Percentiles rank a stretch among this genome's conserved stretches.
These are phyloP conservation scores for Leccinum boreale DNA, from an alignment of 768 basidiomycete species.

Conservation along the genomic window DNA sequence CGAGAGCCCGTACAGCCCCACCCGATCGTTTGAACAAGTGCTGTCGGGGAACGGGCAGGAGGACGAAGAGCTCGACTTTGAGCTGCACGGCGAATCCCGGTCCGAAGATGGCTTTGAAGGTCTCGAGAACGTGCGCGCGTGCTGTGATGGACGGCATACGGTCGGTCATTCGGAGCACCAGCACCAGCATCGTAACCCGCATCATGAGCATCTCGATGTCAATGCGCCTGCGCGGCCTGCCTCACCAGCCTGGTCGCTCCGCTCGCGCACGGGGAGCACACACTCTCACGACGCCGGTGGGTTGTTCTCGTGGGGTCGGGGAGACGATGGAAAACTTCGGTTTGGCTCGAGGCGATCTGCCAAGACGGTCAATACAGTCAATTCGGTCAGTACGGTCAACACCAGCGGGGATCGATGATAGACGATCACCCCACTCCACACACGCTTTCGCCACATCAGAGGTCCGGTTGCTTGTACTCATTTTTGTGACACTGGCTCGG, in stretches of 20 bases:
- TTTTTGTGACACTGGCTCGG: slow-evolving; percentile 3
- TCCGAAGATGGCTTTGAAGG: slow-evolving; percentile 87
- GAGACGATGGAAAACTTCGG: slow-evolving; percentile 62
- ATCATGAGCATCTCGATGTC: slow-evolving; percentile 56
- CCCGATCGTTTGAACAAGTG: slow-evolving; percentile 63
- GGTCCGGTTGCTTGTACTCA: slow-evolving; percentile 5
- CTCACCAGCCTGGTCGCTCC: slow-evolving; percentile 85
- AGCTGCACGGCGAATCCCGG: slow-evolving; percentile 69
- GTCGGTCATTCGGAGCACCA: slow-evolving; percentile 48
- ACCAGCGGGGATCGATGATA: slow-evolving; percentile 25
- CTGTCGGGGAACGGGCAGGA: slow-evolving; percentile 33
- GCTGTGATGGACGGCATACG: slow-evolving; percentile 87
- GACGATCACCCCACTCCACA: neutral
- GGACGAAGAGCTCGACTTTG: slow-evolving; percentile 74
- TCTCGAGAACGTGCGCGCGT: slow-evolving; percentile 91
- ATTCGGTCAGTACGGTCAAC: slow-evolving; percentile 10
- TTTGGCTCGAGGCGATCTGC: slow-evolving; percentile 71
- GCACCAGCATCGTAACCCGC: slow-evolving; percentile 36
- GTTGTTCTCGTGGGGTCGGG: slow-evolving; percentile 65
- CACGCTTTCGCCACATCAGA: neutral
- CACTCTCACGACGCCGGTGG: slow-evolving; percentile 70
- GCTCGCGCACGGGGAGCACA: slow-evolving; percentile 72
- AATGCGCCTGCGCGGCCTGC: slow-evolving; percentile 52
- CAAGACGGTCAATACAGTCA: slow-evolving; percentile 34
- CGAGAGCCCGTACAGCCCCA: slow-evolving; percentile 64